Evolutionary conservation across 2,329 filamentous ascomycete genomes (phyloP).

Genomic region (Xylaria sp.): DNA sequence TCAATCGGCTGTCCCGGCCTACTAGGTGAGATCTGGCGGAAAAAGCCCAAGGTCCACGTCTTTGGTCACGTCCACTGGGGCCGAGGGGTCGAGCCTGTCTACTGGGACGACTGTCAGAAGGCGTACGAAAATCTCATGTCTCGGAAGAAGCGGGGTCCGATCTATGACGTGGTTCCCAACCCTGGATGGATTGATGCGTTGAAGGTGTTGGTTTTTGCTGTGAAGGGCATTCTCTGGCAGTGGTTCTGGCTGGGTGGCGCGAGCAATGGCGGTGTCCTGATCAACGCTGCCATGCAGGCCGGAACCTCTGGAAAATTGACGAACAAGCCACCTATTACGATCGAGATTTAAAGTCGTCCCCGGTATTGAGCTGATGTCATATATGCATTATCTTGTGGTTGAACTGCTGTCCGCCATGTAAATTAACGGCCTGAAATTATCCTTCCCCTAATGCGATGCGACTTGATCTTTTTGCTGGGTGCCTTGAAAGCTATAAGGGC

Average conservation of each 20-base stretch:
- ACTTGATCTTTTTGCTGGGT: neutral
- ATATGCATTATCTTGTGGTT: neutral
- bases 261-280: conserved; percentile 62
- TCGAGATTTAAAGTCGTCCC: conserved; percentile 40
- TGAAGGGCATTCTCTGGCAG: conserved; percentile 63
- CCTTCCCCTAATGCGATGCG: neutral
- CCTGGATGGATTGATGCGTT: conserved; percentile 59
- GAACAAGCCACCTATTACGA: conserved; percentile 50
- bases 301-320: conserved; percentile 62
- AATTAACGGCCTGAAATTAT: neutral
- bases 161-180: conserved; percentile 60
- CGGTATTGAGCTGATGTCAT: neutral
- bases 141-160: conserved; percentile 53
- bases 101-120: conserved; percentile 78
- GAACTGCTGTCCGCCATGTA: neutral
- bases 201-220: conserved; percentile 57
- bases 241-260: conserved; percentile 65
- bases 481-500: too few species aligned
- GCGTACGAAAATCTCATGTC: conserved; percentile 74
- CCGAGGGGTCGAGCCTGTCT: conserved; percentile 74
- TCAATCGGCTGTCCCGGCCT: conserved; percentile 77
- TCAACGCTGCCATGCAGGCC: conserved; percentile 68
- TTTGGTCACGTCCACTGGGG: conserved; percentile 88
- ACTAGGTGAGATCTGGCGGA: conserved; percentile 76
- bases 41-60: conserved; percentile 79